Conservation (phyloP, 257 asterid species). For the Przewalskia tangutica region DNA sequence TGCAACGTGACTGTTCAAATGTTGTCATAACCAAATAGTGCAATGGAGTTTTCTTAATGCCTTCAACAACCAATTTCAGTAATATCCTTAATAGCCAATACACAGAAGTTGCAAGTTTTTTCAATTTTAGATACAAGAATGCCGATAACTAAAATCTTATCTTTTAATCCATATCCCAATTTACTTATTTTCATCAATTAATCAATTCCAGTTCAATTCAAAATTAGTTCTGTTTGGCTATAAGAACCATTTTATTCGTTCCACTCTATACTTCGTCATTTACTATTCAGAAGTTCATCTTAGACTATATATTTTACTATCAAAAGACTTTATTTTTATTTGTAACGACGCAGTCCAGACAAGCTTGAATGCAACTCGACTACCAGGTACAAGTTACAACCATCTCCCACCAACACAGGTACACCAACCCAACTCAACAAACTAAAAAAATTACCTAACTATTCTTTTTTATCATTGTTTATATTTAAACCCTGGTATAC, state of each 20-base stretch:
- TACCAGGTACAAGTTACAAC: too few relatives aligned
- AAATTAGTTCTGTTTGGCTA: neutral
- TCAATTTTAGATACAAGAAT: neutral
- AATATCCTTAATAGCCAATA: neutral
- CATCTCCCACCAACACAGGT: neutral
- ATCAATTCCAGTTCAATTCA: neutral
- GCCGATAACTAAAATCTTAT: neutral
- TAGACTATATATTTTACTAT: neutral
- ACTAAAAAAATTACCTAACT: rapidly evolving
- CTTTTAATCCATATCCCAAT: neutral
- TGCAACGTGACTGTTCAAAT: neutral
- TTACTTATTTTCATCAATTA: neutral
- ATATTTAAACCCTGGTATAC: neutral
- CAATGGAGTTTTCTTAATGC: neutral
- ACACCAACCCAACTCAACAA: neutral
- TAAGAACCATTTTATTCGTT: neutral
- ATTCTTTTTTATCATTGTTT: neutral
- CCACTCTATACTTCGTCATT: neutral
- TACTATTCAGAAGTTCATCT: neutral
- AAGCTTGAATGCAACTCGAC: too few relatives aligned
- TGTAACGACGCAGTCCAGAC: neutral
- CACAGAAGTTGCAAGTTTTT: neutral
- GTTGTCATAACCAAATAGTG: neutral
- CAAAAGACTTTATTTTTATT: neutral
- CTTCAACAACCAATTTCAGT: neutral